These are phyloP conservation scores for Calonectria hawksworthii DNA, from an alignment of 2,329 filamentous ascomycete genomes.

Conservation along the genomic window DNA sequence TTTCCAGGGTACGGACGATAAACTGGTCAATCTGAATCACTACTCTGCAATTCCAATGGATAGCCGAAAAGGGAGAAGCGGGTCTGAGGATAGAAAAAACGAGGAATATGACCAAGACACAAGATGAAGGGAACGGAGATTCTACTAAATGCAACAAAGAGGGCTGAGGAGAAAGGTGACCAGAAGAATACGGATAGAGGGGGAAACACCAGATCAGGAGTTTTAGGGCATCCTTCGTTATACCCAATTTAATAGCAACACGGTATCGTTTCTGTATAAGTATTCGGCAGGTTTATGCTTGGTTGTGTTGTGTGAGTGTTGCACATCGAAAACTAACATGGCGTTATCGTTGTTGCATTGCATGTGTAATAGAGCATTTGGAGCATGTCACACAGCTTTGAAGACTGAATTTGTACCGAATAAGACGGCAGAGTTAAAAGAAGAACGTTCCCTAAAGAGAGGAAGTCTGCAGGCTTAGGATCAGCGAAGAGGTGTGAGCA, in stretches of 20 bases:
- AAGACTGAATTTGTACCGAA: background rate
- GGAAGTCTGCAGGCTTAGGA: background rate
- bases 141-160: background rate
- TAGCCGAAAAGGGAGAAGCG: background rate
- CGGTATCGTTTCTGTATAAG: background rate
- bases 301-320: background rate
- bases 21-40: background rate
- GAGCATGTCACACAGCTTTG: background rate
- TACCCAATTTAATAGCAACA: background rate
- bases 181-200: background rate
- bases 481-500: background rate
- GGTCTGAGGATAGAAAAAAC: background rate
- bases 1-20: constrained; percentile 13
- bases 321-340: background rate
- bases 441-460: background rate
- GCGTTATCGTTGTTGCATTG: background rate
- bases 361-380: background rate
- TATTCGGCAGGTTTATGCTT: background rate
- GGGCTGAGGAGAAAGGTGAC: background rate
- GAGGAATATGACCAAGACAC: background rate
- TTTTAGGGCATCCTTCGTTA: background rate
- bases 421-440: background rate
- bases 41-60: background rate
- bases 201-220: background rate
- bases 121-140: background rate